Conservation (phyloP, 2,329 filamentous ascomycete species). For the Calonectria hawksworthii region DNA sequence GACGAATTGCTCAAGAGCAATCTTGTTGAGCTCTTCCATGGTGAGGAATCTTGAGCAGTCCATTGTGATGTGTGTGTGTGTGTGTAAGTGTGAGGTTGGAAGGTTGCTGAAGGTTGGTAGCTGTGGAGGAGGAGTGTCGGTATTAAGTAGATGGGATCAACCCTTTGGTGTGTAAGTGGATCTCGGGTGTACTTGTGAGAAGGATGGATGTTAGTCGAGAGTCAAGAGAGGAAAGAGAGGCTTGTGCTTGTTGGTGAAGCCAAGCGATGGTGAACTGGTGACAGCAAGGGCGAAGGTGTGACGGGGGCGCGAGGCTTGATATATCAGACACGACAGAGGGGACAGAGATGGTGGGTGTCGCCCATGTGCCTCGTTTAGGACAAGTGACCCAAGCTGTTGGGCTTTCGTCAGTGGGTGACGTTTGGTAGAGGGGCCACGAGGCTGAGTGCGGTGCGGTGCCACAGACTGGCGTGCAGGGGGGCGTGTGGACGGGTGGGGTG, state of each 20-base stretch:
- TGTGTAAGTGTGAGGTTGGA: conserved; percentile 21
- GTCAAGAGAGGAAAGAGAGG: conserved; percentile 27
- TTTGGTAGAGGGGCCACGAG: conserved; percentile 56
- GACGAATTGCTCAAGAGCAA: conserved; percentile 84
- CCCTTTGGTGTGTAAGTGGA: conserved; percentile 26
- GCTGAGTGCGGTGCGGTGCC: conserved; percentile 52
- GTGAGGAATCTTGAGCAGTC: conserved; percentile 59
- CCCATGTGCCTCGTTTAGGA: conserved; percentile 49
- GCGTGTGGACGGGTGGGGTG: conserved; percentile 13
- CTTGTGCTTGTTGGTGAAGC: conserved; percentile 30
- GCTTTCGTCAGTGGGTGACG: conserved; percentile 58
- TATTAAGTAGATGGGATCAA: conserved; percentile 30
- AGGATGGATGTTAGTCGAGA: conserved; percentile 27
- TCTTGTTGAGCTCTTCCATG: conserved; percentile 75
- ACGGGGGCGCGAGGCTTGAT: conserved; percentile 46
- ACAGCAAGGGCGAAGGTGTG: conserved; percentile 38
- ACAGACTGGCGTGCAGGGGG: conserved; percentile 35
- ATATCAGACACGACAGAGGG: conserved; percentile 42
- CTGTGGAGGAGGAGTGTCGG: conserved; percentile 26
- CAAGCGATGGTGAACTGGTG: conserved; percentile 33
- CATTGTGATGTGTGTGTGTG: conserved; percentile 38
- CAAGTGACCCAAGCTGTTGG: conserved; percentile 49
- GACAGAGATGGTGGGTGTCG: conserved; percentile 35
- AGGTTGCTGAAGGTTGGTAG: conserved; percentile 21
- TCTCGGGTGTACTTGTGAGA: conserved; percentile 5